phyloP scores from a whole-genome alignment of 306 rosid species.

The Gastrolobium villosum region DNA sequence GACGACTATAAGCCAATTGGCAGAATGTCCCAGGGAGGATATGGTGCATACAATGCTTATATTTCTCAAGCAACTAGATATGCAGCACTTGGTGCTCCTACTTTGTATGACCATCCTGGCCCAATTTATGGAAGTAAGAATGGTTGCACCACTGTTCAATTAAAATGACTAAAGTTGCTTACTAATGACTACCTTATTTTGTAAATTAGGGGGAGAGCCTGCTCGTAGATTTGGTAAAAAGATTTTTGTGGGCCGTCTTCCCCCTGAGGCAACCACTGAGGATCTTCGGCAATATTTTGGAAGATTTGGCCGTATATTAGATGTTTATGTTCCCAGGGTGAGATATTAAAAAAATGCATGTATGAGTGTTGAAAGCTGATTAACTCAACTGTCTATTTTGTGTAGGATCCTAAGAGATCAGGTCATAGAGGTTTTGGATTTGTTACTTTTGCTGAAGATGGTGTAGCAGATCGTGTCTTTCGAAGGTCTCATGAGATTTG shows the following conservation, averaged over 20 bases:
- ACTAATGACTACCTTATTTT: conserved; percentile 37
- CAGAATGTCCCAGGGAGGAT: conserved; percentile 84
- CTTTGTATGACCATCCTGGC: conserved; percentile 91
- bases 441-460: conserved; percentile 94
- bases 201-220: conserved; percentile 79
- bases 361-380: conserved; percentile 30
- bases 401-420: conserved; percentile 87
- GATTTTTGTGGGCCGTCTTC: conserved; percentile 91
- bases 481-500: conserved; percentile 93
- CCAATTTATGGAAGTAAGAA: conserved; percentile 87
- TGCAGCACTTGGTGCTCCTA: conserved; percentile 97
- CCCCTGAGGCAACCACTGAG: conserved; percentile 87
- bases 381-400: conserved; percentile 29
- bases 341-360: conserved; percentile 34
- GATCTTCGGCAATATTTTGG: conserved; percentile 95
- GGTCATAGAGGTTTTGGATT: conserved; percentile 98
- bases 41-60: conserved; percentile 97
- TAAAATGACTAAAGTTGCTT: conserved; percentile 35
- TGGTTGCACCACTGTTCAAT: conserved; percentile 18
- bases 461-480: conserved; percentile 93
- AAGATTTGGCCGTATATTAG: conserved; percentile 89
- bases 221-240: conserved; percentile 77
- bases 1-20: conserved; percentile 88
- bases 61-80: conserved; percentile 96
- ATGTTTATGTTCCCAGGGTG: conserved; percentile 94